These are phyloP conservation scores for Epithemia pelagica DNA, from an alignment of 108 stramenopile species.

Conservation along the genomic window DNA sequence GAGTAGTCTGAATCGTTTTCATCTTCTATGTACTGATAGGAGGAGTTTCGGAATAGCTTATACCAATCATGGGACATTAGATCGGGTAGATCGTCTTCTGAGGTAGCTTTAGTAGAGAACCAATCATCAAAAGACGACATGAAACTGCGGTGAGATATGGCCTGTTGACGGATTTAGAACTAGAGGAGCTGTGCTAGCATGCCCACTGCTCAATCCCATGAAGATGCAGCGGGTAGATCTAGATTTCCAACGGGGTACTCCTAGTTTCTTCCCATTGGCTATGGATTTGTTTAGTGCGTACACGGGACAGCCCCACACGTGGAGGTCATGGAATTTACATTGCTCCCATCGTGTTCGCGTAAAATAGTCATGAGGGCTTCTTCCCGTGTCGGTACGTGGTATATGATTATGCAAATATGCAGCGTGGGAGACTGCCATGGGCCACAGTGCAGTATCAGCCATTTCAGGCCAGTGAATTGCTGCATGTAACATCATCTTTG, in stretches of 20 bases:
- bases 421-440: too few species aligned
- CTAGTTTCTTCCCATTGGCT: too few species aligned
- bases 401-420: too few species aligned
- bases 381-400: too few species aligned
- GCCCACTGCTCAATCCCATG: conserved; percentile 35
- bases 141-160: conserved; percentile 12
- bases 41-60: conserved; percentile 21
- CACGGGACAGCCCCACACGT: too few species aligned
- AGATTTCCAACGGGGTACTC: too few species aligned
- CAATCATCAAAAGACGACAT: too few species aligned
- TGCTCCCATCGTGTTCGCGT: conserved; percentile 12
- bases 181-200: conserved; percentile 48
- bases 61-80: conserved; percentile 18
- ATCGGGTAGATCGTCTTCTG: conserved; percentile 2
- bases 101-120: conserved; percentile 15
- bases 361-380: conserved; percentile 16
- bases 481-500: too few species aligned
- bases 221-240: too few species aligned
- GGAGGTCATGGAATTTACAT: neutral
- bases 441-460: too few species aligned
- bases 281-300: conserved; percentile 21
- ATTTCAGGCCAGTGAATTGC: too few species aligned
- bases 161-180: too few species aligned
- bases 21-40: conserved; percentile 11
- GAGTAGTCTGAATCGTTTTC: conserved; percentile 26